Percentiles rank a stretch among this genome's conserved stretches.
These are phyloP conservation scores for Colletotrichum camelliae DNA, from an alignment of 2,329 filamentous ascomycete species.

Conservation along the genomic window DNA sequence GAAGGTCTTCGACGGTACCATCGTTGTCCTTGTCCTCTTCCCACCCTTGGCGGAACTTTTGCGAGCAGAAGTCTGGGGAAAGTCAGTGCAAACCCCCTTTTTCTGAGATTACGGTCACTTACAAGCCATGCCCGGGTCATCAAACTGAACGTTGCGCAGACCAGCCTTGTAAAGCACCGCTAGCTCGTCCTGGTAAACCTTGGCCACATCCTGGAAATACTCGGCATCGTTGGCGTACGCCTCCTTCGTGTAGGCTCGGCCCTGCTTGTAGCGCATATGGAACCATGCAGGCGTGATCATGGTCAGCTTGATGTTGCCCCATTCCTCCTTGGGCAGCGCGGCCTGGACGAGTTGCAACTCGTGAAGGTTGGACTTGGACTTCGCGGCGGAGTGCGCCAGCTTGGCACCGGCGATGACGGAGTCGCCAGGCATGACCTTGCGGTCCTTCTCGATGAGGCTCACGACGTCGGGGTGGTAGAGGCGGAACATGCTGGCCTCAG, in stretches of 20 bases:
- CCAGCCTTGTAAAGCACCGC: conserved; percentile 66
- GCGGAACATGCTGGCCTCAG: conserved; percentile 56
- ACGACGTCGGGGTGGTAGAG: conserved; percentile 62
- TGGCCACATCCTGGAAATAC: conserved; percentile 70
- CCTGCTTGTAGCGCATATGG: conserved; percentile 32
- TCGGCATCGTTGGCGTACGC: conserved; percentile 41
- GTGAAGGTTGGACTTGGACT: conserved; percentile 52
- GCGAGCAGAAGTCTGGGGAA: conserved; percentile 70
- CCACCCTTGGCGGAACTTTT: conserved; percentile 75
- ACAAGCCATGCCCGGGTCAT: conserved; percentile 73
- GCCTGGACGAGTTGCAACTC: conserved; percentile 54
- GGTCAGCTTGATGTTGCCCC: conserved; percentile 58
- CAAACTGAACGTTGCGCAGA: conserved; percentile 70
- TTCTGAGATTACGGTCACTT: conserved; percentile 33
- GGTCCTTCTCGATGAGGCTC: conserved; percentile 55
- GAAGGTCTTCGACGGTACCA: conserved; percentile 68
- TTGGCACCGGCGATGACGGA: conserved; percentile 57
- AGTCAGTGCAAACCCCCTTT: background rate
- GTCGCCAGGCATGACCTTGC: conserved; percentile 61
- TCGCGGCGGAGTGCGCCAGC: conserved; percentile 46
- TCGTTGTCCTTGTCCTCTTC: conserved; percentile 71
- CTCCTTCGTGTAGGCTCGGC: conserved; percentile 28
- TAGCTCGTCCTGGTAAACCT: conserved; percentile 69
- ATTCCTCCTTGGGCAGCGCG: conserved; percentile 50
- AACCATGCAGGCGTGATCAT: conserved; percentile 60